Conservation (phyloP, 1,284 basidiomycete species). For the Ganoderma lingzhi region DNA sequence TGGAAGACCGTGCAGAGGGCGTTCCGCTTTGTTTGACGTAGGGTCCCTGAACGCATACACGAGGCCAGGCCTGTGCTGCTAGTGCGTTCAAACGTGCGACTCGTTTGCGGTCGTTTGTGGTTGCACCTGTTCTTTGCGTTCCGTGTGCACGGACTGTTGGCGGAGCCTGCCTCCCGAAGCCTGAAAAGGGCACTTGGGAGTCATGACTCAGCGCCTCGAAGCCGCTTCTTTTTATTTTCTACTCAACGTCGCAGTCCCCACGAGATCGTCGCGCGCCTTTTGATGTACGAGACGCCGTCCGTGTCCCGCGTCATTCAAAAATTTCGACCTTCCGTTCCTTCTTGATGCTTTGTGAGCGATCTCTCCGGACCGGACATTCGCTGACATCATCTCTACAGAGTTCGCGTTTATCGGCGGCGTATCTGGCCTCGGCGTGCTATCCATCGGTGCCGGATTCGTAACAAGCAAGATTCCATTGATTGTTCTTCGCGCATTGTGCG, state of each 20-base stretch:
- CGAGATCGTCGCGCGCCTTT: not conserved
- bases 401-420: slow-evolving; percentile 45
- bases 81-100: not conserved
- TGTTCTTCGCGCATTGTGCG: slow-evolving; percentile 52
- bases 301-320: not conserved
- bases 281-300: not conserved
- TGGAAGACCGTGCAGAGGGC: not conserved
- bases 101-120: not conserved
- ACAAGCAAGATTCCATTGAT: slow-evolving; percentile 51
- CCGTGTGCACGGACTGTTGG: not conserved
- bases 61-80: not conserved
- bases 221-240: not conserved
- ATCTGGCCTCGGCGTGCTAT: slow-evolving; percentile 46
- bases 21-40: not conserved
- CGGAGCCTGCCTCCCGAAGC: not conserved
- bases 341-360: not conserved
- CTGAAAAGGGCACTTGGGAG: not conserved
- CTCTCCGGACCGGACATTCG: not conserved
- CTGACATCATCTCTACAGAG: slow-evolving; percentile 28
- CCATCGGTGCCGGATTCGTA: slow-evolving; percentile 50
- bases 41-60: not conserved
- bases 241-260: not conserved
- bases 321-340: not conserved
- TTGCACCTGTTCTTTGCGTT: not conserved
- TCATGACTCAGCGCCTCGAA: not conserved